Evolutionary conservation across 2,329 filamentous ascomycete species (phyloP).

Genomic region (Aspergillus niger): DNA sequence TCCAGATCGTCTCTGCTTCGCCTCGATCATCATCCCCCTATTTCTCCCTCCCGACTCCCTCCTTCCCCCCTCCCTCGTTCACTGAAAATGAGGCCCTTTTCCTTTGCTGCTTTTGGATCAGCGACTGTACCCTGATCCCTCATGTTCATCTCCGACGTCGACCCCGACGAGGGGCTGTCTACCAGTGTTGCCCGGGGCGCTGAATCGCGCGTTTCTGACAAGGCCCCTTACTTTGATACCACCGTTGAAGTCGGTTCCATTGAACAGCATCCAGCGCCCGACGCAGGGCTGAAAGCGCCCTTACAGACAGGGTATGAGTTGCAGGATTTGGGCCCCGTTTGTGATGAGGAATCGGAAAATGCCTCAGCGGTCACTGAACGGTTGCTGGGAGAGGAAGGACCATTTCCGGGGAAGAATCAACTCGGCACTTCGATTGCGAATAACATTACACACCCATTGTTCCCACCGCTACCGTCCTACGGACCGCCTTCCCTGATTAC

Average conservation of each 20-base stretch:
- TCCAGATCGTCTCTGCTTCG: background rate
- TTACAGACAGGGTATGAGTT: background rate
- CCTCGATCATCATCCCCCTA: background rate
- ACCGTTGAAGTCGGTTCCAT: slow-evolving; percentile 5
- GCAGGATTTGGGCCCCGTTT: background rate
- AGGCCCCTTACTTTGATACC: slow-evolving; percentile 4
- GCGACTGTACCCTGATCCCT: background rate
- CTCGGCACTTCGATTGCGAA: slow-evolving; percentile 3
- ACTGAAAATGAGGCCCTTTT: background rate
- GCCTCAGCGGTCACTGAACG: slow-evolving; percentile 16
- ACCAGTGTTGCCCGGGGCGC: slow-evolving; percentile 4
- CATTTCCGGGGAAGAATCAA: background rate
- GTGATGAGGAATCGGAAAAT: background rate
- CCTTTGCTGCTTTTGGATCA: background rate
- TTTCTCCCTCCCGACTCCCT: background rate
- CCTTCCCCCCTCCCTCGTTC: background rate
- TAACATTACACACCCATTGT: slow-evolving; percentile 52
- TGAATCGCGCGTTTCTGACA: background rate
- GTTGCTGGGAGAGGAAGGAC: slow-evolving; percentile 11
- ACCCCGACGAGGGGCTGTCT: slow-evolving; percentile 3
- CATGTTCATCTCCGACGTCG: slow-evolving; percentile 4
- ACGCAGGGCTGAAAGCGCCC: background rate
- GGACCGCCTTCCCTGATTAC: slow-evolving; percentile 70
- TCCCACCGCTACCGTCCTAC: slow-evolving; percentile 81
- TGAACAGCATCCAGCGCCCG: background rate